Evolutionary conservation across 441 rosid genomes (phyloP).

Genomic region (Eutrema salsugineum): DNA sequence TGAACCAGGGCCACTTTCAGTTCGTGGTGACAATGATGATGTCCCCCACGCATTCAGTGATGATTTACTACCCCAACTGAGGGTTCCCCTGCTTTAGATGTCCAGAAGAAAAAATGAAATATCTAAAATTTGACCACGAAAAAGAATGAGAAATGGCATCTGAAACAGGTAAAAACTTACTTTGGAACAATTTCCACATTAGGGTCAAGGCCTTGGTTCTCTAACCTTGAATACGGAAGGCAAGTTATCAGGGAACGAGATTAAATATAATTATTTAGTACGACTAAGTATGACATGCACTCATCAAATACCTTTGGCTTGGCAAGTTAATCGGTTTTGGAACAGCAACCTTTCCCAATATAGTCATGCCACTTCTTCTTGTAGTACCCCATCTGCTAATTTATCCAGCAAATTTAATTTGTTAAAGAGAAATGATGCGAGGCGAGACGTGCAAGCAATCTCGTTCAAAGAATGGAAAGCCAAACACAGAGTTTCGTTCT

Average conservation of each 20-base stretch:
- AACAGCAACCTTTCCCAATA: slow-evolving; percentile 91
- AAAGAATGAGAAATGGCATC: neutral
- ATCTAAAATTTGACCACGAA: neutral
- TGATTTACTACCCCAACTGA: slow-evolving; percentile 92
- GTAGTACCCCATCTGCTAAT: slow-evolving; percentile 76
- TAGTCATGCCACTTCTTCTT: slow-evolving; percentile 91
- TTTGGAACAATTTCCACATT: slow-evolving; percentile 98
- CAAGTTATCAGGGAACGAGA: slow-evolving; percentile 7
- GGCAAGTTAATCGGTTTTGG: slow-evolving; percentile 99
- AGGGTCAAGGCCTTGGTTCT: slow-evolving; percentile 95
- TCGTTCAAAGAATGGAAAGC: neutral
- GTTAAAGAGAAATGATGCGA: neutral
- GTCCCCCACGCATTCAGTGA: slow-evolving; percentile 94
- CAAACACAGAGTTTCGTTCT: neutral
- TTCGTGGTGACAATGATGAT: slow-evolving; percentile 59
- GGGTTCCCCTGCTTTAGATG: slow-evolving; percentile 68
- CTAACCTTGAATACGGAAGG: slow-evolving; percentile 50
- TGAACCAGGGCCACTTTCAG: slow-evolving; percentile 77
- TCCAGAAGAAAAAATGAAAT: neutral
- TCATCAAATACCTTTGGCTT: slow-evolving; percentile 77
- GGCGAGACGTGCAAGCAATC: neutral
- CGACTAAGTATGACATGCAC: neutral
- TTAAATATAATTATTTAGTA: neutral
- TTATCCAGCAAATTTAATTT: slow-evolving; percentile 12
- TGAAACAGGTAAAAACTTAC: slow-evolving; percentile 48